phyloP scores from a whole-genome alignment of 495 filamentous ascomycete genomes.

The Chaetomidium leptoderma region DNA sequence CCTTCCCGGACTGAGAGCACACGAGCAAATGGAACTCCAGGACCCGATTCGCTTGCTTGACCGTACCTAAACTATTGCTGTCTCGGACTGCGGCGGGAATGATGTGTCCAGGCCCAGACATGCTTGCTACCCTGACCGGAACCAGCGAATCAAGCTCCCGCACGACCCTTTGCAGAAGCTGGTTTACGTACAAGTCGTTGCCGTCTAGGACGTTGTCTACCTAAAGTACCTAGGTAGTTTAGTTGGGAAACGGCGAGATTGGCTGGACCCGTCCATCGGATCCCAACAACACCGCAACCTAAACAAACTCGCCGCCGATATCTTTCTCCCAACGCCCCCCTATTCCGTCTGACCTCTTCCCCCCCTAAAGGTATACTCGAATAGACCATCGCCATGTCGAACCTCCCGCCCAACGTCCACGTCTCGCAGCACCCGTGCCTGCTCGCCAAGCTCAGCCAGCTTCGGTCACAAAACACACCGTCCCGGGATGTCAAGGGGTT shows the following conservation, averaged over 20 bases:
- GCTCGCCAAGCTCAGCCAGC: slow-evolving; percentile 80
- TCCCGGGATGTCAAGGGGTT: slow-evolving; percentile 74
- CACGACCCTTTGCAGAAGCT: slow-evolving; percentile 12
- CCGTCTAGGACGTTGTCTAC: background rate
- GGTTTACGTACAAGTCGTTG: slow-evolving; percentile 6
- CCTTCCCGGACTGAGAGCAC: background rate
- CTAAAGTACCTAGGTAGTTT: background rate
- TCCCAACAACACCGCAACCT: background rate
- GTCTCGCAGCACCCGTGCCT: slow-evolving; percentile 84
- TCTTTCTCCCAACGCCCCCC: background rate
- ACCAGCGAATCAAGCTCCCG: slow-evolving; percentile 19
- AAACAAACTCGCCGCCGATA: background rate
- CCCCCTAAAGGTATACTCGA: background rate
- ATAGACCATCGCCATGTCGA: slow-evolving; percentile 1
- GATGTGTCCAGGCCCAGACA: slow-evolving; percentile 1
- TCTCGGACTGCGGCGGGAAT: slow-evolving; percentile 12
- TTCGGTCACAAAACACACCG: slow-evolving; percentile 66
- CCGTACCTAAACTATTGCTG: background rate
- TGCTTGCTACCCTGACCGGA: background rate
- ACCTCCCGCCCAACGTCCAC: slow-evolving; percentile 67
- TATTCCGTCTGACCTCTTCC: background rate
- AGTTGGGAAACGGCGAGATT: too few species aligned
- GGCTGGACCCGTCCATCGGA: background rate
- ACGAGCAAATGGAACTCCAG: background rate
- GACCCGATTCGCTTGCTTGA: slow-evolving; percentile 6